Evolutionary conservation across 768 basidiomycete genomes (phyloP), one percentile per base, ranked within the genome.

Genomic region (Tricholoma bakamatsutake): DNA sequence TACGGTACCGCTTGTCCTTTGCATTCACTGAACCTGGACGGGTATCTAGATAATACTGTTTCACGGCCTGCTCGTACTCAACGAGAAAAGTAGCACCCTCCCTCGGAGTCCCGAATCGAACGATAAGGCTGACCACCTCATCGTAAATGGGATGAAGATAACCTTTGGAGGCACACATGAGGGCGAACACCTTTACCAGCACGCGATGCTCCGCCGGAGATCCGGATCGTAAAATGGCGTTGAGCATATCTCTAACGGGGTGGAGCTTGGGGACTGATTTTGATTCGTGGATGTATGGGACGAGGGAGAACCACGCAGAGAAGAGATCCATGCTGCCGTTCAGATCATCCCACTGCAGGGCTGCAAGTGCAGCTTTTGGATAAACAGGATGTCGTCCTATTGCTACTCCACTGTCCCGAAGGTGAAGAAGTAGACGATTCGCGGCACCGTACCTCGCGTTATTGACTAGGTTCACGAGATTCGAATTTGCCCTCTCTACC

Each of bases 161-260:
- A 8, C 66, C 64, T 56, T 64, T 65, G 10, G 50, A 53, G 21
- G 64, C 62, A 40, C 50, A 58, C 30, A 66, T 55, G 10, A 64
- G 13, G 18, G 58, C 66, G 37, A 66, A 66, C 11, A 35, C 49
- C 33, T 59, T 53, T 17, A 64, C 62, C 12, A 59, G 18, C 18
- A 53, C 40, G 11, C 63, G 34, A 52, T 54, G 54, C 2, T 31
- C 30, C 1, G 57, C 50, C 28, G 64, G 66, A 27, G 51, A 53
- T 17, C 62, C 64, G 6, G 58, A 51, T 5, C 45, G 53, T 12
- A 66, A 53, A n/a, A 65, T 54, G n/a, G 52, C 33, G 11, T 56
- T 46, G 13, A 62, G 53, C 3, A 57, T 59, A 3, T 50, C 57
- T 17, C 17, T 40, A 37, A 63, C 54, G 18, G 57, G 48, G 5